Conservation (phyloP, 805 yeast species). For the Teunomyces lycoperdinae region DNA sequence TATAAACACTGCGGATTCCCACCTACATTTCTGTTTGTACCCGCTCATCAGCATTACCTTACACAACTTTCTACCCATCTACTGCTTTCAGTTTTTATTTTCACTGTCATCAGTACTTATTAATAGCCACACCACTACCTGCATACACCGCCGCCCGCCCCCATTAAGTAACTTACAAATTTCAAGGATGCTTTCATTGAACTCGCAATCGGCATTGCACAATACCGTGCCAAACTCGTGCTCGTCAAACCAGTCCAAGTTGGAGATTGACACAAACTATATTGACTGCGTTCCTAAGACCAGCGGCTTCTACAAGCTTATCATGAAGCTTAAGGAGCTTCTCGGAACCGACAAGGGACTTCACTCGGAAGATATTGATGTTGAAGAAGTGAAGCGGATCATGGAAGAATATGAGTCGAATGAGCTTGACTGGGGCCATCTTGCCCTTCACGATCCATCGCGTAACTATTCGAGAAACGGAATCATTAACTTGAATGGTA, state of each 20-base stretch:
- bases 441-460: constrained; percentile 51
- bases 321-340: constrained; percentile 22
- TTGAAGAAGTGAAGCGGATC: constrained; percentile 39
- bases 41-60: neutral
- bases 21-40: neutral
- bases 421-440: constrained; percentile 56
- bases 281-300: constrained; percentile 3
- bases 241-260: constrained; percentile 1
- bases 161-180: too few species aligned
- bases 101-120: too few species aligned
- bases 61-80: neutral
- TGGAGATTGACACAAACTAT: constrained; percentile 1
- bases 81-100: neutral
- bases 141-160: neutral
- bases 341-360: constrained; percentile 34
- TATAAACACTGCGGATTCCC: constrained; percentile 2
- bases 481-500: constrained; percentile 64
- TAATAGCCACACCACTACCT: neutral
- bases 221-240: constrained; percentile 1
- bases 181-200: neutral
- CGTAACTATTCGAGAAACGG: constrained; percentile 67
- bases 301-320: constrained; percentile 20
- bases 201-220: neutral
- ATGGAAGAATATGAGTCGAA: constrained; percentile 49
- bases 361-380: constrained; percentile 51